phyloP scores from a whole-genome alignment of 495 filamentous ascomycete species.

The Lentithecium fluviatile region DNA sequence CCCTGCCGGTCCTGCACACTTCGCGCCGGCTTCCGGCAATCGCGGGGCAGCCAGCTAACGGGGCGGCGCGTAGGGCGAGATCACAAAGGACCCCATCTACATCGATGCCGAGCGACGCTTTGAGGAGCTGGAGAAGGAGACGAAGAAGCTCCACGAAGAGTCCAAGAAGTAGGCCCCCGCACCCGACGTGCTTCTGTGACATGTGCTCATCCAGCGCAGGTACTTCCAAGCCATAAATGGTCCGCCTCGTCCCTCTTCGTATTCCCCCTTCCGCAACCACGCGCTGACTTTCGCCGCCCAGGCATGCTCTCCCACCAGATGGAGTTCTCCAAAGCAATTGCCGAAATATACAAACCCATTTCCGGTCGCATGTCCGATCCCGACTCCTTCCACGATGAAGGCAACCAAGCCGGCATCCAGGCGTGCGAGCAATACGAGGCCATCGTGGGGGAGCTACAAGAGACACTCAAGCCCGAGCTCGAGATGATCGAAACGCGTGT shows the following conservation, averaged over 20 bases:
- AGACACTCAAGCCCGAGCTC: constrained; percentile 82
- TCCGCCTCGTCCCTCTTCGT: constrained; percentile 36
- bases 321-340: constrained; percentile 93
- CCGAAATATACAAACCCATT: constrained; percentile 97
- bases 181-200: not conserved
- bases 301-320: constrained; percentile 97
- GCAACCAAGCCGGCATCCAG: constrained; percentile 89
- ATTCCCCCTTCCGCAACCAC: not conserved
- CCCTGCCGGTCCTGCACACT: not conserved
- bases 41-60: constrained; percentile 10
- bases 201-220: constrained; percentile 37
- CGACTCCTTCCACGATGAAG: constrained; percentile 72
- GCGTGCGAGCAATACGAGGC: constrained; percentile 96
- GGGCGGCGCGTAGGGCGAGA: constrained; percentile 59
- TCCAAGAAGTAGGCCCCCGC: constrained; percentile 67
- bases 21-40: constrained; percentile 31
- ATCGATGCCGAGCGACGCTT: constrained; percentile 93
- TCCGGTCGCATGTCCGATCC: constrained; percentile 94
- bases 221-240: constrained; percentile 96
- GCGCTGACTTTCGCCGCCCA: constrained; percentile 36
- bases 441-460: constrained; percentile 87
- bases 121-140: constrained; percentile 87
- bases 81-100: constrained; percentile 92
- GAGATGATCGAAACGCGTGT: constrained; percentile 96
- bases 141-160: constrained; percentile 93